Percentiles rank a stretch among this genome's conserved stretches.
Evolutionary conservation across 805 yeast species (phyloP).

Genomic region (Wickerhamomyces hampshirensis): DNA sequence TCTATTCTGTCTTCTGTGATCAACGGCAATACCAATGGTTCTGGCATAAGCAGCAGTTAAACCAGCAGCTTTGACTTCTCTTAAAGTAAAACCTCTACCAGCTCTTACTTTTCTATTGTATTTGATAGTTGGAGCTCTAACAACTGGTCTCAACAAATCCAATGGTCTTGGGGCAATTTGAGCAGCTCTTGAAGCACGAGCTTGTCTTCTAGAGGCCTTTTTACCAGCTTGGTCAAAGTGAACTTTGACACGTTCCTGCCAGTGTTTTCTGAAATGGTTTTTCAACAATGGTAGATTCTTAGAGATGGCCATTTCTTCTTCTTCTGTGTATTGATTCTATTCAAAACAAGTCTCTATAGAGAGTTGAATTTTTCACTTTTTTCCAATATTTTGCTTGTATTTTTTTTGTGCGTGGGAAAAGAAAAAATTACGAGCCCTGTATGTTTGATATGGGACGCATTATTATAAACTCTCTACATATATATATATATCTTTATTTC

Average conservation of each 20-base stretch:
- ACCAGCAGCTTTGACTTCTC: constrained; percentile 98
- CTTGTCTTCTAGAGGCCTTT: constrained; percentile 93
- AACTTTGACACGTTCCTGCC: constrained; percentile 99
- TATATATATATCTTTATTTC: too few relatives aligned
- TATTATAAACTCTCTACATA: neutral
- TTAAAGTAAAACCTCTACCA: constrained; percentile 98
- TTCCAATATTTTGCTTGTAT: neutral
- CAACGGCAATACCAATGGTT: constrained; percentile 97
- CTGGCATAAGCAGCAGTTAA: constrained; percentile 92
- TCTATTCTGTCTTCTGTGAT: constrained; percentile 99
- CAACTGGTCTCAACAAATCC: constrained; percentile 94
- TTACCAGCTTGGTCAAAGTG: constrained; percentile 99
- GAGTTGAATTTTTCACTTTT: neutral
- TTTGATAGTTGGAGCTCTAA: constrained; percentile 97
- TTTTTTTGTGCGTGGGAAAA: neutral
- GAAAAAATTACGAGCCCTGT: neutral
- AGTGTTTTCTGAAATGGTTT: constrained; percentile 99
- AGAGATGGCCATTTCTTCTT: constrained; percentile 68
- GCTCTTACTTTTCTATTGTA: constrained; percentile 99
- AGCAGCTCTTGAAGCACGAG: constrained; percentile 93
- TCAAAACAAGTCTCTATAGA: neutral
- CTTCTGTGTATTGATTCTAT: neutral
- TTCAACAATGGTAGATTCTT: constrained; percentile 98
- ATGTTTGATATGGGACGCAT: neutral
- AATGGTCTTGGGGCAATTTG: constrained; percentile 96